Evolutionary conservation across 2,329 filamentous ascomycete species (phyloP).

Genomic region (Colletotrichum incanum): DNA sequence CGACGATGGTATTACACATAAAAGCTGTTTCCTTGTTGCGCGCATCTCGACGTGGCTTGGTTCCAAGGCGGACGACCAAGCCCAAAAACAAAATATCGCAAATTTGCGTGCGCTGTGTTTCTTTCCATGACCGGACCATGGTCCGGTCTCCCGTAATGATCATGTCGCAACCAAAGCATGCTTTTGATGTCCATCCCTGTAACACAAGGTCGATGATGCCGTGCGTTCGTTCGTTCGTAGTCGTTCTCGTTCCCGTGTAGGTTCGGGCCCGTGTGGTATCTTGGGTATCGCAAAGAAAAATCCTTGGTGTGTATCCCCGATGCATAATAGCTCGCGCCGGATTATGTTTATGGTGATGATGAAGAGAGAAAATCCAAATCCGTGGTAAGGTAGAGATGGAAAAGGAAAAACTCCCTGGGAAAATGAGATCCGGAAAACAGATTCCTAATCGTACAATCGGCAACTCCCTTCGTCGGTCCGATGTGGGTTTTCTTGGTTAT

Average conservation of each 20-base stretch:
- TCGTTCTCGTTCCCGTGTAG: constrained; percentile 35
- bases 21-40: constrained; percentile 14
- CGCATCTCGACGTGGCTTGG: neutral
- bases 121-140: constrained; percentile 30
- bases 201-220: constrained; percentile 31
- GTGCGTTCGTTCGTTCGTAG: constrained; percentile 42
- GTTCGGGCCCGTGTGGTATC: constrained; percentile 35
- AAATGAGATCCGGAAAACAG: constrained; percentile 40
- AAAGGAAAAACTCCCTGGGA: constrained; percentile 34
- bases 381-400: constrained; percentile 28
- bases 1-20: constrained; percentile 20
- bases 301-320: constrained; percentile 41
- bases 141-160: constrained; percentile 26
- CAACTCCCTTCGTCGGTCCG: constrained; percentile 37
- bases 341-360: constrained; percentile 43
- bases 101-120: constrained; percentile 21
- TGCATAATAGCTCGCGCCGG: constrained; percentile 43
- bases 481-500: constrained; percentile 35
- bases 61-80: neutral
- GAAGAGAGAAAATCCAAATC: constrained; percentile 41
- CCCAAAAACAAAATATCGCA: constrained; percentile 10
- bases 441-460: constrained; percentile 44
- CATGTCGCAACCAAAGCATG: constrained; percentile 38
- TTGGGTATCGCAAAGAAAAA: constrained; percentile 45
- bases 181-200: constrained; percentile 36